A percentile compares a stretch with the other conserved stretches of the same genome.
Evolutionary conservation across 495 filamentous ascomycete species (phyloP).

Genomic region (Monascus purpureus): DNA sequence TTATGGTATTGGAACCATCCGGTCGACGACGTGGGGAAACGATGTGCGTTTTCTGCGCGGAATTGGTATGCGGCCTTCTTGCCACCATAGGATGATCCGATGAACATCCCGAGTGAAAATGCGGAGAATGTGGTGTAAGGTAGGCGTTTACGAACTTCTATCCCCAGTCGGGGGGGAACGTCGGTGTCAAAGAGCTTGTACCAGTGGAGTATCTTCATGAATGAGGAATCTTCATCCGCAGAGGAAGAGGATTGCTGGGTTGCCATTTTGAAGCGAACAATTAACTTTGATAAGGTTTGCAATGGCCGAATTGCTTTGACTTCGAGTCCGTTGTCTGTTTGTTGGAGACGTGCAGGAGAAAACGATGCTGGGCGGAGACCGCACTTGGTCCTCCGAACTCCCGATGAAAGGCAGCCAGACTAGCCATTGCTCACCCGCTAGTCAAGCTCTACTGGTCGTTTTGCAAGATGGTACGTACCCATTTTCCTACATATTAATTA

Average conservation of each 20-base stretch:
- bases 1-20: constrained; percentile 99
- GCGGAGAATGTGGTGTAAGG: constrained; percentile 43
- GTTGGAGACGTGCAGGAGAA: no score
- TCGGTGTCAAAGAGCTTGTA: constrained; percentile 32
- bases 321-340: not conserved
- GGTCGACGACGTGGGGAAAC: constrained; percentile 60
- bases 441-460: no score
- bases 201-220: constrained; percentile 22
- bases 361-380: no score
- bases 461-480: no score
- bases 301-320: not conserved
- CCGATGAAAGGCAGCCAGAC: no score
- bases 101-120: constrained; percentile 46
- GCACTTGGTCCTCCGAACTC: not conserved
- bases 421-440: no score
- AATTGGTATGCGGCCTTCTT: constrained; percentile 64
- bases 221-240: constrained; percentile 7
- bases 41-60: constrained; percentile 89
- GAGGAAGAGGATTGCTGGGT: constrained; percentile 6
- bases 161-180: constrained; percentile 42
- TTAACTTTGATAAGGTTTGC: not conserved
- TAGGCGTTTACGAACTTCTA: constrained; percentile 50
- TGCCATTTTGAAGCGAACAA: constrained; percentile 13
- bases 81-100: constrained; percentile 63
- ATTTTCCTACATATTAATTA: no score